Conservation (phyloP, 129 eudicot species). For the Sambucus nigra region DNA sequence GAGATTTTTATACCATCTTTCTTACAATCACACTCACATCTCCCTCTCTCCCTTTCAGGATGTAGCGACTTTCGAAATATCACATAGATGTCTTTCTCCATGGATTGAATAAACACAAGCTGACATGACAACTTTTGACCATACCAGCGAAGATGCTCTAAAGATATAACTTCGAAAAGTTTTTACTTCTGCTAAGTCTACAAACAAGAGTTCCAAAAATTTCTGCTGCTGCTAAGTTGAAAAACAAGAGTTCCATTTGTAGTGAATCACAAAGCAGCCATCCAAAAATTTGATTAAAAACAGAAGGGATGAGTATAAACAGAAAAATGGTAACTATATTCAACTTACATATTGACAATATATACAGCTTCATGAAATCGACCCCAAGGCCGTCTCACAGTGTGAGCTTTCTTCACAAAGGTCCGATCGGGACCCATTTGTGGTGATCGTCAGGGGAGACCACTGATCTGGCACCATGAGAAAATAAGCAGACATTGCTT, state of each 20-base stretch:
- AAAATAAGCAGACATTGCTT: conserved; percentile 57
- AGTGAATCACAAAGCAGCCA: not conserved
- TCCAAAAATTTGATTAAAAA: not conserved
- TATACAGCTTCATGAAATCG: no score
- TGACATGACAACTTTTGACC: no score
- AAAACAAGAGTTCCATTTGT: not conserved
- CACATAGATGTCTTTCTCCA: no score
- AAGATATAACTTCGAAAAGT: no score
- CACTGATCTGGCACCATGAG: conserved; percentile 66
- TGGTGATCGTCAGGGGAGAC: conserved; percentile 21
- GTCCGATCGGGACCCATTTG: conserved; percentile 19
- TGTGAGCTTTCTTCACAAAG: conserved; percentile 19
- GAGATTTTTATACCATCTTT: no score
- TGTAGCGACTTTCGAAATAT: no score
- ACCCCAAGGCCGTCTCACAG: conserved; percentile 3
- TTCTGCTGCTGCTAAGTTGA: not conserved
- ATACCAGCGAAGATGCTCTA: no score
- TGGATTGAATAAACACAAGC: no score
- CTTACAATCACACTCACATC: no score
- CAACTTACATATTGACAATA: not conserved
- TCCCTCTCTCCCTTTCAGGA: no score
- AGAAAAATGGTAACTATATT: not conserved
- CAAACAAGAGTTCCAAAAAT: no score
- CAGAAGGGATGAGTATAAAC: not conserved
- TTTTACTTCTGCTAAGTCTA: no score